Percentiles rank a stretch among this genome's conserved stretches.
Conservation (phyloP, 2,329 filamentous ascomycete genomes). For the Phialophora verrucosa region DNA sequence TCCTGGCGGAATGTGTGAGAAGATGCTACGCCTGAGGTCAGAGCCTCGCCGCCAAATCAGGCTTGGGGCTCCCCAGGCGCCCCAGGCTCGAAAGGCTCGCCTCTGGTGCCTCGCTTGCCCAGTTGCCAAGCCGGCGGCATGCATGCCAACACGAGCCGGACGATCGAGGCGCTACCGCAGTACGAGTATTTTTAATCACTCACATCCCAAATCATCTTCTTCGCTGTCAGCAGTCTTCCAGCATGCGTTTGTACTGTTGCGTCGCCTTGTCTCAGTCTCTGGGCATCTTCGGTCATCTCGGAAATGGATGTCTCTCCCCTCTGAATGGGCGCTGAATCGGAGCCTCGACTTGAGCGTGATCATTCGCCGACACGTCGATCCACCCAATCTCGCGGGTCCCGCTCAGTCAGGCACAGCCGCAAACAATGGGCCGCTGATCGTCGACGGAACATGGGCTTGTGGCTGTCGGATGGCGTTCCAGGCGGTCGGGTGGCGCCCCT, state of each 20-base stretch:
- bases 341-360: neutral
- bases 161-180: neutral
- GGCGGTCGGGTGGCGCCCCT: slow-evolving; percentile 19
- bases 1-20: no score
- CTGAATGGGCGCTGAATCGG: neutral
- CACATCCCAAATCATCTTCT: neutral
- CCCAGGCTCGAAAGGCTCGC: neutral
- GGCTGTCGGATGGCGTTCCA: slow-evolving; percentile 11
- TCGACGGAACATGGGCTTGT: slow-evolving; percentile 9
- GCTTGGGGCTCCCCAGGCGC: neutral
- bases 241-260: neutral
- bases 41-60: slow-evolving; percentile 1
- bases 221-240: neutral
- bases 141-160: neutral
- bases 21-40: neutral
- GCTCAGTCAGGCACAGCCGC: slow-evolving; percentile 27
- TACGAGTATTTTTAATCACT: neutral
- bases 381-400: slow-evolving; percentile 19
- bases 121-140: neutral
- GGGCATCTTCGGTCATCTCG: neutral
- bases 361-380: slow-evolving; percentile 19
- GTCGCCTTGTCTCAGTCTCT: neutral
- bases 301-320: slow-evolving; percentile 17
- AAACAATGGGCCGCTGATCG: slow-evolving; percentile 20
- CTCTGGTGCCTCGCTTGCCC: neutral